Conservation (phyloP, 1,139 yeast species). For the Taphrina wiesneri region DNA sequence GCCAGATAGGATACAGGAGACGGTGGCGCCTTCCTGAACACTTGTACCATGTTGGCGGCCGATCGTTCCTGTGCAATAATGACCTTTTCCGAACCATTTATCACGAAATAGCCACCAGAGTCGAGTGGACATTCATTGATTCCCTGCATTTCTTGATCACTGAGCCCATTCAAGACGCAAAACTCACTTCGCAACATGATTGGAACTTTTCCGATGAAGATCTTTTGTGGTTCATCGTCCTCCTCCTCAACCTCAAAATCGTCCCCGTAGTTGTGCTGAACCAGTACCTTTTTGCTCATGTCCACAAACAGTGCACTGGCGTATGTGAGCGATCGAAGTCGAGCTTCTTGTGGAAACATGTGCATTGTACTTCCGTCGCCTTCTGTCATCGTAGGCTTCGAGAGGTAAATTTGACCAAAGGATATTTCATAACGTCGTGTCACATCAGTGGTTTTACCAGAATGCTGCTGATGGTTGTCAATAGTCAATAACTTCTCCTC, state of each 20-base stretch:
- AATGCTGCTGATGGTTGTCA: constrained; percentile 98
- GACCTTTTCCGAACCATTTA: constrained; percentile 97
- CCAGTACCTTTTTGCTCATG: constrained; percentile 86
- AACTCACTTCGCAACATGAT: constrained; percentile 96
- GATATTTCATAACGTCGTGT: constrained; percentile 91
- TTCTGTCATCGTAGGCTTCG: constrained; percentile 97
- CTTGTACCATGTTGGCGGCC: constrained; percentile 98
- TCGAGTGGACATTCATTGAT: constrained; percentile 98
- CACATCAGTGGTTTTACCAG: constrained; percentile 82
- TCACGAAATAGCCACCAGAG: constrained; percentile 95
- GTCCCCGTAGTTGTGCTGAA: constrained; percentile 69
- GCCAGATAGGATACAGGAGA: constrained; percentile 96
- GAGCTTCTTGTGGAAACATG: constrained; percentile 97
- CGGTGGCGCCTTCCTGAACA: constrained; percentile 95
- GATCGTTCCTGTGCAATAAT: constrained; percentile 97
- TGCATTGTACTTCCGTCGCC: constrained; percentile 99
- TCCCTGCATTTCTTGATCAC: constrained; percentile 93
- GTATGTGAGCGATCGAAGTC: constrained; percentile 91
- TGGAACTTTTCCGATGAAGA: constrained; percentile 94
- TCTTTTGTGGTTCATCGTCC: constrained; percentile 63
- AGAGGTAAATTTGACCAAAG: constrained; percentile 93
- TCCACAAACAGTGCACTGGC: constrained; percentile 95
- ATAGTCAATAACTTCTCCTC: constrained; percentile 92
- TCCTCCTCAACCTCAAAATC: constrained; percentile 70
- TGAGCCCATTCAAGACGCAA: constrained; percentile 86